A percentile compares a stretch with the other conserved stretches of the same genome.
These are phyloP conservation scores for Albifimbria verrucaria DNA, from an alignment of 2,329 filamentous ascomycete genomes.

Conservation along the genomic window DNA sequence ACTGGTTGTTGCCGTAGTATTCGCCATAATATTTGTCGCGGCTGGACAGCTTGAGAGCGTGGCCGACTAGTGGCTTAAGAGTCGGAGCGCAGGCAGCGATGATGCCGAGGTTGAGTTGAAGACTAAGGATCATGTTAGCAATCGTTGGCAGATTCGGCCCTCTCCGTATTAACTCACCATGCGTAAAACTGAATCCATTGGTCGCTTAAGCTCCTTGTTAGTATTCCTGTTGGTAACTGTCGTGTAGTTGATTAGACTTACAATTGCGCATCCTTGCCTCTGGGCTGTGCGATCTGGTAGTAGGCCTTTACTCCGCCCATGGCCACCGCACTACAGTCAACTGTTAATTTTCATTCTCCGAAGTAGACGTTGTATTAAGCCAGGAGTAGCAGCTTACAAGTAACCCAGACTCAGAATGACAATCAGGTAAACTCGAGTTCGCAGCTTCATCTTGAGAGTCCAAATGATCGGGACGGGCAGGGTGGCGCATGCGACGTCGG, in stretches of 20 bases:
- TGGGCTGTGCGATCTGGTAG: constrained; percentile 1
- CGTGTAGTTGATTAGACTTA: neutral
- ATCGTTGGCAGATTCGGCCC: no score
- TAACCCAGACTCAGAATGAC: constrained; percentile 38
- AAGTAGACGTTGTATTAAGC: neutral
- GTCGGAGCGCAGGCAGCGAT: constrained; percentile 1
- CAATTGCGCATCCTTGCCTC: neutral
- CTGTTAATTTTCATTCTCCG: neutral
- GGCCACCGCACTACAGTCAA: neutral
- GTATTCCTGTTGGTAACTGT: neutral
- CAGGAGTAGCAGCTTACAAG: constrained; percentile 21
- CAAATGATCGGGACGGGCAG: constrained; percentile 38
- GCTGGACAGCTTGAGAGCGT: constrained; percentile 1
- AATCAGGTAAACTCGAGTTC: constrained; percentile 33
- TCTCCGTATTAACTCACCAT: neutral
- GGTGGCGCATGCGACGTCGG: constrained; percentile 36
- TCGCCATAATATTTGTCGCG: constrained; percentile 4
- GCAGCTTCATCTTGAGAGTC: constrained; percentile 32
- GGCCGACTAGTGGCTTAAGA: neutral
- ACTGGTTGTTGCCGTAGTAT: constrained; percentile 2
- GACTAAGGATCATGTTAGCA: no score
- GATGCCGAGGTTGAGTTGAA: constrained; percentile 3
- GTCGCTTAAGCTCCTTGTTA: neutral
- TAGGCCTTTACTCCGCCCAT: constrained; percentile 1
- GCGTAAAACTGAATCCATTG: constrained; percentile 1